A percentile compares a stretch with the other conserved stretches of the same genome.
These are phyloP conservation scores for Cyclospora cayetanensis DNA, from an alignment of 169 alveolate genomes.

Conservation along the genomic window DNA sequence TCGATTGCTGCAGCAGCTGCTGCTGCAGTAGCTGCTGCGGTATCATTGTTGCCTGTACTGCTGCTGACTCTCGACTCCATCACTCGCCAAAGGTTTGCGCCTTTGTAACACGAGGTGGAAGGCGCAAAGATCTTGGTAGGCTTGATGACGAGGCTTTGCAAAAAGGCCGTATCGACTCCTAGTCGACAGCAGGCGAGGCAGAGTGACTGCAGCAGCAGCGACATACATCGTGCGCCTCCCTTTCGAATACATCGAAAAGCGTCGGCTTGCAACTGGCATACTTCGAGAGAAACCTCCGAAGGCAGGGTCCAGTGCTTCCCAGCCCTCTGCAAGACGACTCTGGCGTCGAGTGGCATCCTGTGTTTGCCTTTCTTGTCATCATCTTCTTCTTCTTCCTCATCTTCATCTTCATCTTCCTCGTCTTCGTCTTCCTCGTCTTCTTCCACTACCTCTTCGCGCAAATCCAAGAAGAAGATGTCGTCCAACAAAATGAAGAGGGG, in stretches of 20 bases:
- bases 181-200: neutral
- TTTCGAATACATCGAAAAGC: neutral
- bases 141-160: neutral
- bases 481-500: constrained; percentile 9
- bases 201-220: constrained; percentile 51
- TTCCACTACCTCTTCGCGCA: neutral
- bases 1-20: no score
- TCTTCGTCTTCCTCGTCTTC: neutral
- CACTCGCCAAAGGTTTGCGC: constrained; percentile 8
- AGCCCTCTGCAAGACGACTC: neutral
- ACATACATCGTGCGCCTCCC: neutral
- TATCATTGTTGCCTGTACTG: neutral
- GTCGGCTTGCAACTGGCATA: neutral
- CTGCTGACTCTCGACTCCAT: constrained; percentile 9
- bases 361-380: neutral
- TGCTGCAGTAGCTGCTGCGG: no score
- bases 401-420: neutral
- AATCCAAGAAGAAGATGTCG: neutral
- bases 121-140: constrained; percentile 17
- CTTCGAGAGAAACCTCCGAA: neutral
- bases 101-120: neutral
- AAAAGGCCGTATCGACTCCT: neutral
- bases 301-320: neutral
- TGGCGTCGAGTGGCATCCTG: neutral
- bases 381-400: neutral